Base-by-base conservation (phyloP, 148 eudicot species). In the Polygonum aviculare region DNA sequence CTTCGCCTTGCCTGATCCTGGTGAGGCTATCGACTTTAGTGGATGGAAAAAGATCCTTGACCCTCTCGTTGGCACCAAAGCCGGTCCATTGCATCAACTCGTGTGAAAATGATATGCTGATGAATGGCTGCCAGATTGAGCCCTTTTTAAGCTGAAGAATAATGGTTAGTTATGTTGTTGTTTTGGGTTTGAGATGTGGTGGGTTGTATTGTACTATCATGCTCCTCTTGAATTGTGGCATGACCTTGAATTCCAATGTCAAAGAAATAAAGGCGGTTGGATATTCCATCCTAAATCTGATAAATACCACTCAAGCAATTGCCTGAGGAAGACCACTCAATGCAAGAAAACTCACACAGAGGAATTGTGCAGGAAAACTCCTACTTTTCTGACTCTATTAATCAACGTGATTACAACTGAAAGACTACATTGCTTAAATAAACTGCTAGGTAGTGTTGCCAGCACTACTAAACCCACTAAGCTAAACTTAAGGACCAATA, bases 41-140 rank as follows among this genome's bases (percentile, higher is more conserved):
- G 75, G 51, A 72, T 72, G 75, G 75, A 72, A 16, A 72, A 15
- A 14, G 54, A 72, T 45, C 35, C 75, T 72, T 72, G 75, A 72
- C 4, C 75, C 75, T 41, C 75, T 72, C 10, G 21, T 45, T 44
- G 54, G 54, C 18, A 22, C 12, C 33, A 48, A 72, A 70, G 19
- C 6, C 22, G 72, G 35, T 67, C 44, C 2, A 38, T 67, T 67
- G 72, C 45, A 38, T 67, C 5, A 36, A 5, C 16, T 36, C 3
- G 72, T 36, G 72, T 67, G 72, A 67, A 36, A 67, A 36, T 14
- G n/a, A 63, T 63, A 19, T 36, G 72, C 33, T 19, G 63, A 57
- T 48, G 50, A 26, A 26, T 26, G 72, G 15, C 26, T 35, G 60
- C 8, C 21, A 31, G 69, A 62, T 26, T 0, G 38, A 10, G 38